Base-by-base conservation (phyloP, 2,329 filamentous ascomycete genomes). In the Cladosporium velox region DNA sequence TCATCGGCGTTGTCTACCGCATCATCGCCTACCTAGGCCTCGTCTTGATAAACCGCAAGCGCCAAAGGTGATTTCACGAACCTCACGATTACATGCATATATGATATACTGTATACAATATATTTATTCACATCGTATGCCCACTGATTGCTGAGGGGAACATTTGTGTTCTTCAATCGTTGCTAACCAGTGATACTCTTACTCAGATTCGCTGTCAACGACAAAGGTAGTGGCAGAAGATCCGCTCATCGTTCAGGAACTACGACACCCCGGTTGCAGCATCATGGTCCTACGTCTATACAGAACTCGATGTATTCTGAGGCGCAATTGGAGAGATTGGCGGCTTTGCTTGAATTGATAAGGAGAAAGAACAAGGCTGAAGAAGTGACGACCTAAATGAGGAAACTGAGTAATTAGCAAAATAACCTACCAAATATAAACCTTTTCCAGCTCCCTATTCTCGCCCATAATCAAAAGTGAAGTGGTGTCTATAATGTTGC, bases 1-100 rank as follows among this genome's bases (percentile, higher is more conserved):
- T 70, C 26, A 74, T 75, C 38, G 73, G 73, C 21, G 38, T 57
- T 24, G 68, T 71, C 7, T 75, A 75, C 59, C 71, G 73, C 49
- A 49, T 73, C 32, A 55, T 75, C 28, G 73, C 73, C 55, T 74
- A 71, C 52, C 55, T 73, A 12, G 70, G 64, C 4, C 59, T 75
- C 30, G 67, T 73, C 21, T 58, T 69, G 24, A 57, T 75, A 14
- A 58, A 75, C 59, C 67, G 70, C 2, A 69, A 74, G 54, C 72
- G 72, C 65, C 72, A 73, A 59, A 69, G 70, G 68, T 28, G 15
- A 26, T 21, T 38, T 35, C n/a, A 21, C 55, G 32, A 41, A 14
- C 21, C 6, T 35, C 34, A 38, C 32, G 34, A 11, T 24, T n/a
- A 26, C 21, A 58, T 41, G 34, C 18, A 12, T n/a, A 47, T 44